Evolutionary conservation across 2,329 filamentous ascomycete genomes (phyloP).

Genomic region (Cladosporium sp.): DNA sequence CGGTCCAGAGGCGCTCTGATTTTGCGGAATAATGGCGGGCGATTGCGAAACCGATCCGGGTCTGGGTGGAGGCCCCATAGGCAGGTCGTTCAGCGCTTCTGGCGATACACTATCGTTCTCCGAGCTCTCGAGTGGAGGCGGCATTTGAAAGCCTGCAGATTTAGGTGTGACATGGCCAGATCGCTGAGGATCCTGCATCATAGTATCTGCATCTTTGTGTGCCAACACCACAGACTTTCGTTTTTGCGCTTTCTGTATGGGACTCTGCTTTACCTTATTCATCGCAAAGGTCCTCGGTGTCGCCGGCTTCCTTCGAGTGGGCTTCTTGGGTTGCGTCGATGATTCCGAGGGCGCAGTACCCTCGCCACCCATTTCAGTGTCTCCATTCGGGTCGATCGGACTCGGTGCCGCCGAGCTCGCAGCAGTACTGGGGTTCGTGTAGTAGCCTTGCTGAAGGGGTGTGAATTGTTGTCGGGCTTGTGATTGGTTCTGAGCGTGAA

Average conservation of each 20-base stretch:
- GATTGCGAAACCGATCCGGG: conserved; percentile 58
- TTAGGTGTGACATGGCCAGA: conserved; percentile 22
- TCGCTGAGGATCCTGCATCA: conserved; percentile 35
- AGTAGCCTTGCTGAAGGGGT: conserved; percentile 40
- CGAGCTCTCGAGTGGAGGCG: conserved; percentile 32
- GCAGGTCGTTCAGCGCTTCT: conserved; percentile 42
- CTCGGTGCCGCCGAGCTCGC: conserved; percentile 46
- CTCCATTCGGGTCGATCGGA: conserved; percentile 37
- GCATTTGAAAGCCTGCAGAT: conserved; percentile 21
- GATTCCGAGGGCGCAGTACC: conserved; percentile 22
- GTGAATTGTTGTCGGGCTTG: conserved; percentile 30
- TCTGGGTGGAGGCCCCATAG: conserved; percentile 58
- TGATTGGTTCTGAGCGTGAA: conserved; percentile 62
- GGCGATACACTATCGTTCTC: conserved; percentile 47
- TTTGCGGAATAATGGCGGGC: conserved; percentile 60
- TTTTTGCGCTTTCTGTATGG: conserved; percentile 63
- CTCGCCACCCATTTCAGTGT: conserved; percentile 42
- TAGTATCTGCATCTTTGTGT: conserved; percentile 40
- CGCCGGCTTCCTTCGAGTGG: conserved; percentile 43
- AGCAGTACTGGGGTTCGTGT: conserved; percentile 51
- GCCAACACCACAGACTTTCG: conserved; percentile 43
- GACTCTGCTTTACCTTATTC: conserved; percentile 60
- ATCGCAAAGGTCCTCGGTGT: conserved; percentile 39
- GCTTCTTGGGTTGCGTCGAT: conserved; percentile 40
- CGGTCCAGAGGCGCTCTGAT: conserved; percentile 18